Evolutionary conservation across 305 asterid genomes (phyloP), one percentile per base, ranked within the genome.

Genomic region (Fraxinus angustifolia): DNA sequence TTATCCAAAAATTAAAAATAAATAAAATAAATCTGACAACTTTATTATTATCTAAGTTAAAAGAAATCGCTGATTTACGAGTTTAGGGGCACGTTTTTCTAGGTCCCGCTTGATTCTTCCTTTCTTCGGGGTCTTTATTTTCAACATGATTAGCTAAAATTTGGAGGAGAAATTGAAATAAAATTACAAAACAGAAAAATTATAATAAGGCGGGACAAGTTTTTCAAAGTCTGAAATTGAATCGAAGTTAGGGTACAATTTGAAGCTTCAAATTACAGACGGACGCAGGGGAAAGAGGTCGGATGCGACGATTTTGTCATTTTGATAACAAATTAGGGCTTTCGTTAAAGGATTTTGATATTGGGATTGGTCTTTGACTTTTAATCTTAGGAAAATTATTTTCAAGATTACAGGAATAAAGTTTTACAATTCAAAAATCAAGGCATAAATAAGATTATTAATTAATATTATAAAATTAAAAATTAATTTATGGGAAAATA

Each of bases 51-150:
- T 4, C 60, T 14, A 45, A 16, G 16, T 50, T 16, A 50, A 50
- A 65, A 8, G 17, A 8, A 65, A 65, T 11, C 17, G 19, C 86
- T 6, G 12, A 58, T 84, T 87, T 77, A 92, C 97, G 21, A 92
- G 91, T 80, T 91, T 94, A 1, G 98, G 98, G 3, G 93, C 93
- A 50, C 94, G 97, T 78, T 91, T 94, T 4, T 94, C 93, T 19
- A 94, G 93, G 86, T 87, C 97, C 60, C 97, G 83, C 84, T 71
- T 89, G 89, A 94, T 84, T 88, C 98, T 91, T 70, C 82, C 87
- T 58, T 85, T 89, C 19, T 50, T 76, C 38, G 94, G 93, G 73
- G 95, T 86, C 86, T 84, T 92, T 78, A 89, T 79, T 78, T 85
- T 83, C 92, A 88, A 82, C 94, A 90, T 89, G 53, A 33, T 53